phyloP scores from a whole-genome alignment of 2,329 filamentous ascomycete genomes.

The Penicillium freii region DNA sequence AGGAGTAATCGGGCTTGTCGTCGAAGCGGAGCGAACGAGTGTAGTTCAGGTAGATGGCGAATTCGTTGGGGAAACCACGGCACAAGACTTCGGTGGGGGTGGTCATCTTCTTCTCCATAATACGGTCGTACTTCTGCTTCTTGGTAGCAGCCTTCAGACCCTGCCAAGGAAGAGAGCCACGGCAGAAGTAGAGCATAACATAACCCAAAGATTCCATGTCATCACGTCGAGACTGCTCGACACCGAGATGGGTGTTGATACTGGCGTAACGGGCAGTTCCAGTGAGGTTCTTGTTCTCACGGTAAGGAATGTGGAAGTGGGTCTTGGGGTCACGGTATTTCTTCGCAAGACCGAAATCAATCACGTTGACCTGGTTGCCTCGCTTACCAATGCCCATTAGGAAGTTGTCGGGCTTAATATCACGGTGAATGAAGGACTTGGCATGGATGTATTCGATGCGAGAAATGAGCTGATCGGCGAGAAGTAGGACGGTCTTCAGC shows the following conservation, averaged over 20 bases:
- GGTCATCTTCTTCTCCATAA: constrained; percentile 99
- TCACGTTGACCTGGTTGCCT: constrained; percentile 98
- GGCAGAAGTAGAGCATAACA: constrained; percentile 99
- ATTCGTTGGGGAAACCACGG: constrained; percentile 98
- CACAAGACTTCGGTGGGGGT: constrained; percentile 97
- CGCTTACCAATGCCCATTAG: constrained; percentile 99
- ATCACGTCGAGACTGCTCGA: constrained; percentile 97
- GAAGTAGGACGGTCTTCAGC: constrained; percentile 92
- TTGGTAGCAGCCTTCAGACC: constrained; percentile 97
- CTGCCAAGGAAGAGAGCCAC: constrained; percentile 97
- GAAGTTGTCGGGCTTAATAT: constrained; percentile 99
- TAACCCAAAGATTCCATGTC: constrained; percentile 99
- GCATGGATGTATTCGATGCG: constrained; percentile 99
- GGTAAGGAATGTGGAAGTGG: constrained; percentile 98
- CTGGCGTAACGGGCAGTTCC: constrained; percentile 97
- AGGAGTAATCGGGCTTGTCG: constrained; percentile 99
- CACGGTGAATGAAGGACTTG: constrained; percentile 98
- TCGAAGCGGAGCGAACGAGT: constrained; percentile 97
- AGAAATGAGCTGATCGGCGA: constrained; percentile 97
- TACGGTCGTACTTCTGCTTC: constrained; percentile 99
- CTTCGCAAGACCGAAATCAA: constrained; percentile 98
- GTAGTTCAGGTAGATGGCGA: constrained; percentile 99
- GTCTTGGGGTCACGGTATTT: constrained; percentile 99
- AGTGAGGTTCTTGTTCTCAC: constrained; percentile 99
- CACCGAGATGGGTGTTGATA: constrained; percentile 97